A percentile compares a stretch with the other conserved stretches of the same genome.
These are phyloP conservation scores for Eurotiales sp. DNA, from an alignment of 2,329 filamentous ascomycete species.

Conservation along the genomic window DNA sequence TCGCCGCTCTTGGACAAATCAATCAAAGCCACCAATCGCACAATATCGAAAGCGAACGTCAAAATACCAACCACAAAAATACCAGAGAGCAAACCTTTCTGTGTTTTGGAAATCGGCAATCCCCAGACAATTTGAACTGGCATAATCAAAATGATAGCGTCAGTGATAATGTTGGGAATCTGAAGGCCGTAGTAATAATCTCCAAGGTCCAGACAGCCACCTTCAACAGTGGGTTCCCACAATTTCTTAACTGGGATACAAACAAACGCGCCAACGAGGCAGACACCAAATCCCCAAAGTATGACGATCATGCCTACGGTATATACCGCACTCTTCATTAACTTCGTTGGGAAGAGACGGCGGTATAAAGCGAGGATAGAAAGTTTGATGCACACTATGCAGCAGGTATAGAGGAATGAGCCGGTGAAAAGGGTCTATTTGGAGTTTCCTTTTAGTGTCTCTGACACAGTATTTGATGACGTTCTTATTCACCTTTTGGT, in stretches of 20 bases:
- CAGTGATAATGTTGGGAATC: slow-evolving; percentile 29
- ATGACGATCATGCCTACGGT: slow-evolving; percentile 20
- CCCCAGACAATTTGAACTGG: slow-evolving; percentile 26
- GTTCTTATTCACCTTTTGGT: slow-evolving; percentile 19
- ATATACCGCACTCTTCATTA: slow-evolving; percentile 22
- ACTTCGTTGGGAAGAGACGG: slow-evolving; percentile 20
- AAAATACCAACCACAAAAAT: slow-evolving; percentile 29
- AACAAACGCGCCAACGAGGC: slow-evolving; percentile 18
- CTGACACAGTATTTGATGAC: no score
- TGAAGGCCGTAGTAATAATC: slow-evolving; percentile 28
- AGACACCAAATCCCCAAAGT: slow-evolving; percentile 23
- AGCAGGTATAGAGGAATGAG: slow-evolving; percentile 23
- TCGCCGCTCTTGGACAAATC: slow-evolving; percentile 20
- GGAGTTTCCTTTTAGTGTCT: background rate
- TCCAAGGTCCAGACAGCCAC: slow-evolving; percentile 24
- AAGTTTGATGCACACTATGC: slow-evolving; percentile 25
- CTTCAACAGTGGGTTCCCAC: slow-evolving; percentile 23
- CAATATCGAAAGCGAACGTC: slow-evolving; percentile 26
- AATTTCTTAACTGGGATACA: slow-evolving; percentile 26
- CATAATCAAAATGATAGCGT: slow-evolving; percentile 26
- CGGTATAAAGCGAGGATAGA: slow-evolving; percentile 28
- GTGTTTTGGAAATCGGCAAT: slow-evolving; percentile 22
- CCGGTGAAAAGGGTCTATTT: slow-evolving; percentile 22
- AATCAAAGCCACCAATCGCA: slow-evolving; percentile 27
- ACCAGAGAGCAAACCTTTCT: slow-evolving; percentile 23